Conservation (phyloP, 805 yeast genomes). For the Candida nanaspora region DNA sequence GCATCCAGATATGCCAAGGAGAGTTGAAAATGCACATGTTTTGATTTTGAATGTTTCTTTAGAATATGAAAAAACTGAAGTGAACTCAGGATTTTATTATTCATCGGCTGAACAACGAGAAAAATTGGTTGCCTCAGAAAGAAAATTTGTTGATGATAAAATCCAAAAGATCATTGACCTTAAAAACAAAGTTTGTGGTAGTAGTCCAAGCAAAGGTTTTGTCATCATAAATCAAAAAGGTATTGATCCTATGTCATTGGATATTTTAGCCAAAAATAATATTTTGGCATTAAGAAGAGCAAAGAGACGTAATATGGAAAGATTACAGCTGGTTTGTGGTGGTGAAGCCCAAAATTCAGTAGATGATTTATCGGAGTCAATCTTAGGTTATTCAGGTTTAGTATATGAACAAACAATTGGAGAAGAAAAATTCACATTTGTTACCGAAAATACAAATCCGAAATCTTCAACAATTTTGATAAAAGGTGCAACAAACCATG, state of each 20-base stretch:
- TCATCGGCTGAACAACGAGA: constrained; percentile 95
- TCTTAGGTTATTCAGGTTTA: constrained; percentile 82
- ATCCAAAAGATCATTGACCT: constrained; percentile 84
- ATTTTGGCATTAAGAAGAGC: constrained; percentile 96
- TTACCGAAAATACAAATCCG: constrained; percentile 85
- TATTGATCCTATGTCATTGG: constrained; percentile 96
- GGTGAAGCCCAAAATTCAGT: constrained; percentile 98
- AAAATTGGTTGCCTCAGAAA: constrained; percentile 85
- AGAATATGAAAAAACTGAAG: constrained; percentile 97
- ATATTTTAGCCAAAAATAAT: constrained; percentile 85
- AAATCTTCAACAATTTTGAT: constrained; percentile 87
- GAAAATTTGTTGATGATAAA: constrained; percentile 91
- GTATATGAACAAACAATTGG: constrained; percentile 92
- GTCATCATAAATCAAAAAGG: constrained; percentile 98
- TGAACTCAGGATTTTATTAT: constrained; percentile 91
- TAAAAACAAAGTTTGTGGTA: constrained; percentile 85
- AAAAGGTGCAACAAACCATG: constrained; percentile 88
- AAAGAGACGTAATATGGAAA: constrained; percentile 98
- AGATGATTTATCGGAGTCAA: constrained; percentile 75
- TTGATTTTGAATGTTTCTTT: constrained; percentile 87
- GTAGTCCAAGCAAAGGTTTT: constrained; percentile 66
- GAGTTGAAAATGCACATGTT: constrained; percentile 75
- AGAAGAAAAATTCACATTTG: constrained; percentile 95
- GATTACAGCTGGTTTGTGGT: constrained; percentile 91
- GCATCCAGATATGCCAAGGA: constrained; percentile 98